These are phyloP conservation scores for Picocystis sp. DNA, from an alignment of 163 green algal species.

Conservation along the genomic window DNA sequence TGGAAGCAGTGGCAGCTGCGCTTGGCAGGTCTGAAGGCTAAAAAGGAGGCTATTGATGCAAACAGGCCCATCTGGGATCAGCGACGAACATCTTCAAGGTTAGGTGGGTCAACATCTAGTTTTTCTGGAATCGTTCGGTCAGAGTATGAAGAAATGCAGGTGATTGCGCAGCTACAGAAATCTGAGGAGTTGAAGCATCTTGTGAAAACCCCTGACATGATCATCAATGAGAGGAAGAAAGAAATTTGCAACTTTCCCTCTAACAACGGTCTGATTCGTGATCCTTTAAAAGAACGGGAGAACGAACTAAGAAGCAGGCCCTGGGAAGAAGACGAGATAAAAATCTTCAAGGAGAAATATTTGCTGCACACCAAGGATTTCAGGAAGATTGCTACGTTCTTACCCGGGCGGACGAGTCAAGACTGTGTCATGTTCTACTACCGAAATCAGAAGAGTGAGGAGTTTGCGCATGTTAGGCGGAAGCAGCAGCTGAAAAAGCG, in stretches of 20 bases:
- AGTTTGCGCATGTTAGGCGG: slow-evolving; percentile 53
- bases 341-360: slow-evolving; percentile 64
- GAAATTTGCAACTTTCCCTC: slow-evolving; percentile 27
- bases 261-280: slow-evolving; percentile 28
- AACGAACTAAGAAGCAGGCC: slow-evolving; percentile 9
- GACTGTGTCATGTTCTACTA: slow-evolving; percentile 77
- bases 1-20: not conserved
- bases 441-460: slow-evolving; percentile 59
- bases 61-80: not conserved
- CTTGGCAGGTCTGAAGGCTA: not conserved
- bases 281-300: slow-evolving; percentile 20
- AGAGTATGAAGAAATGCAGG: slow-evolving; percentile 18
- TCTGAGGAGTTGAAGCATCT: slow-evolving; percentile 11
- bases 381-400: slow-evolving; percentile 36
- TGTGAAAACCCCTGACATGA: slow-evolving; percentile 26
- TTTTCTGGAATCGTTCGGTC: slow-evolving; percentile 12
- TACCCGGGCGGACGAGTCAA: slow-evolving; percentile 34
- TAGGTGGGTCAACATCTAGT: not conserved
- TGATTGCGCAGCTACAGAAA: slow-evolving; percentile 11
- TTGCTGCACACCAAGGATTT: slow-evolving; percentile 50
- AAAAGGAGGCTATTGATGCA: not conserved
- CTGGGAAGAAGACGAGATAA: slow-evolving; percentile 49
- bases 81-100: not conserved
- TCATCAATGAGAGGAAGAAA: slow-evolving; percentile 30
- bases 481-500: slow-evolving; percentile 74